A percentile compares a stretch with the other conserved stretches of the same genome.
Conservation (phyloP, 2,329 filamentous ascomycete species). For the Penicillium polonicum region DNA sequence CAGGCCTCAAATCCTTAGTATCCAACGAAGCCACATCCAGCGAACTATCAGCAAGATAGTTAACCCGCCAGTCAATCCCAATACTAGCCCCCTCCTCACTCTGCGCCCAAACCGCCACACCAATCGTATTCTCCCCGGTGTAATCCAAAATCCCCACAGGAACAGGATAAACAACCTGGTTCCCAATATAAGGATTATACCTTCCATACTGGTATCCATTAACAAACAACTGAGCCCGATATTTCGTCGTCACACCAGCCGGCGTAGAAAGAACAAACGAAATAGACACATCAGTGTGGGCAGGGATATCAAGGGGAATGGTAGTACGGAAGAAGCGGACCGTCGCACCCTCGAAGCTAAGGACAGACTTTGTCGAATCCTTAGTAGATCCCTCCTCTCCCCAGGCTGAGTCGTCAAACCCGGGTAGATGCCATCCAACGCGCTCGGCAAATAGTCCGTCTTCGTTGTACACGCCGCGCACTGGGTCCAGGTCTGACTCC, state of each 20-base stretch:
- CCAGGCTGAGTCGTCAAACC: slow-evolving; percentile 53
- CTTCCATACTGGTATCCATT: slow-evolving; percentile 65
- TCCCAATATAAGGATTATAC: slow-evolving; percentile 60
- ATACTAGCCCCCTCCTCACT: slow-evolving; percentile 52
- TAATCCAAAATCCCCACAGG: slow-evolving; percentile 61
- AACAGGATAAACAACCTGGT: slow-evolving; percentile 61
- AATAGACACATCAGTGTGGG: slow-evolving; percentile 56
- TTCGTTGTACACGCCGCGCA: slow-evolving; percentile 58
- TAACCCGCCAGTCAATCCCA: slow-evolving; percentile 52
- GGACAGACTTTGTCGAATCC: slow-evolving; percentile 27
- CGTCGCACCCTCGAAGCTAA: slow-evolving; percentile 51
- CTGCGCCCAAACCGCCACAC: slow-evolving; percentile 61
- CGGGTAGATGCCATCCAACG: slow-evolving; percentile 59
- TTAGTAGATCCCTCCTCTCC: slow-evolving; percentile 23
- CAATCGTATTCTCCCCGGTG: slow-evolving; percentile 57
- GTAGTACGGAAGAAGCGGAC: slow-evolving; percentile 58
- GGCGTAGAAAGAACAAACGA: slow-evolving; percentile 55
- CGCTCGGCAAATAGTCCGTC: slow-evolving; percentile 60
- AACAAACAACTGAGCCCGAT: slow-evolving; percentile 59
- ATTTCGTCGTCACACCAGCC: slow-evolving; percentile 36
- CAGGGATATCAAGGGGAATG: slow-evolving; percentile 52
- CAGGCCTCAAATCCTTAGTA: slow-evolving; percentile 50
- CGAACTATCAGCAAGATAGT: slow-evolving; percentile 54
- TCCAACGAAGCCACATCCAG: slow-evolving; percentile 52
- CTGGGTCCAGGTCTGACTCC: slow-evolving; percentile 53